Evolutionary conservation across 306 rosid genomes (phyloP), one percentile per base, ranked within the genome.

Genomic region (Malus asiatica): DNA sequence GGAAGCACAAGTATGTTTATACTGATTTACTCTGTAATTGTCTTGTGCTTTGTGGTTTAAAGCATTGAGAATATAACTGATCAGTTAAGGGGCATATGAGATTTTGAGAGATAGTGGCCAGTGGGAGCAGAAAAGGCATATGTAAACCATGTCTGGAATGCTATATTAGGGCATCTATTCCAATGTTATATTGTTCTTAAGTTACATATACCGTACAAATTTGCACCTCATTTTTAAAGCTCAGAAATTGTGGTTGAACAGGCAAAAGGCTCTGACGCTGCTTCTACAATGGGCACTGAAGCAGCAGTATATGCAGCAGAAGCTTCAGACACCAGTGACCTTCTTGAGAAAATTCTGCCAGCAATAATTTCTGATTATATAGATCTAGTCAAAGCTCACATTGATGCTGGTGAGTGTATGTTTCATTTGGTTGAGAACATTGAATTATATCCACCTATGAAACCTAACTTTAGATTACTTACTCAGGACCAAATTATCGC

Each of bases 261-360:
- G 98, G 91, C 84, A 73, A 92, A 86, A 81, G 99, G 97, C 77
- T 86, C 97, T 74, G 97, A 92, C 81, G 97, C 99, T 83, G 97
- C 99, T 46, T 84, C 92, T 42, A 85, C 97, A n/a, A 88, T 64
- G 86, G 97, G 99, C 38, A 83, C 97, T 51, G 99, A 92, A 86
- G 99, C 99, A 33, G 91, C 90, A 68, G 97, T 95, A 38, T 95
- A 95, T 87, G 99, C 99, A 1, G 89, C 96, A 27, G 97, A 92
- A 90, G 97, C 99, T 74, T 89, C 97, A 18, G 91, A 90, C 79
- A 87, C 78, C 76, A 95, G 90, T 83, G 97, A 95, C 74, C 97
- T 95, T 68, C 83, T 95, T 32, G 99, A 95, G 88, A 82, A 81
- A 78, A 86, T 90, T 80, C 91, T 95, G 65, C 99, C 99, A 32